Conservation (phyloP, 495 filamentous ascomycete species). For the Barbatosphaeria neglecta region DNA sequence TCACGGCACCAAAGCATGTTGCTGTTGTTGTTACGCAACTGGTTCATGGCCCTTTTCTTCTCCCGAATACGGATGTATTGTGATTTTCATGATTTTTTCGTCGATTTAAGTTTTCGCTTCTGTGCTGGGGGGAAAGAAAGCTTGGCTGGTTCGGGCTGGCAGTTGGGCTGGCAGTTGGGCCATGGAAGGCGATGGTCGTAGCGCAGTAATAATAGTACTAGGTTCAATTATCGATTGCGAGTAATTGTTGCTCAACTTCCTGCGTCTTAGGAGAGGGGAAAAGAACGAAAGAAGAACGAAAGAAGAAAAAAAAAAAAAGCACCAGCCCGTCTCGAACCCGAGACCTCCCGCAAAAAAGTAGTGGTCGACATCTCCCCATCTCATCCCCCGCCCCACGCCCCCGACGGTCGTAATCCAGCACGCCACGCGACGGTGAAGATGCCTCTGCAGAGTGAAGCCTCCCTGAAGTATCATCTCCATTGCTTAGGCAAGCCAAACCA, state of each 20-base stretch:
- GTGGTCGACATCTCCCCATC: slow-evolving; percentile 37
- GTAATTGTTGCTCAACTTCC: background rate
- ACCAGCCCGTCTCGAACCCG: background rate
- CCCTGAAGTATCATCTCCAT: slow-evolving; percentile 37
- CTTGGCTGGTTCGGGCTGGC: too few relatives aligned
- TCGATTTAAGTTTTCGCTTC: too few relatives aligned
- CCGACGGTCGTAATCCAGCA: slow-evolving; percentile 39
- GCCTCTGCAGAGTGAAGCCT: slow-evolving; percentile 42
- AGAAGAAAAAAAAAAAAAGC: slow-evolving; percentile 3
- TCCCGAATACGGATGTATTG: too few relatives aligned
- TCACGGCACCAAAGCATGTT: too few relatives aligned
- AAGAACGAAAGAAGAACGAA: slow-evolving; percentile 1
- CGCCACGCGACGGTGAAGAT: slow-evolving; percentile 42
- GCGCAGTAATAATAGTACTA: too few relatives aligned
- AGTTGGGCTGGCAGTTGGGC: too few relatives aligned
- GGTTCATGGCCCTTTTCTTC: too few relatives aligned
- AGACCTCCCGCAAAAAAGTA: slow-evolving; percentile 19
- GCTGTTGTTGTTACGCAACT: too few relatives aligned
- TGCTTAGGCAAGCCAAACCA: slow-evolving; percentile 33
- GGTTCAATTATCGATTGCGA: background rate
- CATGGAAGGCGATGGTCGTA: too few relatives aligned
- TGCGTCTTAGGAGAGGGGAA: too few relatives aligned
- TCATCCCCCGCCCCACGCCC: slow-evolving; percentile 35
- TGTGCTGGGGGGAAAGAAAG: too few relatives aligned
- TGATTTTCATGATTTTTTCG: too few relatives aligned